Conservation (phyloP, 2,329 filamentous ascomycete species). For the Diplodia sapinea region DNA sequence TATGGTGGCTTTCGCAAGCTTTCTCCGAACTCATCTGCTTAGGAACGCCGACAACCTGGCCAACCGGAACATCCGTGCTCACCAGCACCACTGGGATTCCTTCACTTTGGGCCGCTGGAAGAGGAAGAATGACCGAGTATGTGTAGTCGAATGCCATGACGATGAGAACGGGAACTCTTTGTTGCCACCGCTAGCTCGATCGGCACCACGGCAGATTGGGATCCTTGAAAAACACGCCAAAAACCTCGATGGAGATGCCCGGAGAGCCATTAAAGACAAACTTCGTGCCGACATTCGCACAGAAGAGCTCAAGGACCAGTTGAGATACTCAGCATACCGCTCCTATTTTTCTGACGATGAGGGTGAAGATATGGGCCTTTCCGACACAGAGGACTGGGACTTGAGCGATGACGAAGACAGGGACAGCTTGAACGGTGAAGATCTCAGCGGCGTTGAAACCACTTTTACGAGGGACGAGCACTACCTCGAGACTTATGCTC, state of each 20-base stretch:
- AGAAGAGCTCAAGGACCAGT: too few relatives aligned
- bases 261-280: too few relatives aligned
- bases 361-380: not conserved
- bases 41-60: not conserved
- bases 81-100: not conserved
- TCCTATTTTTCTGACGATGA: not conserved
- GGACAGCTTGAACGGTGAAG: slow-evolving; percentile 6
- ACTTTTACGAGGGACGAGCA: not conserved
- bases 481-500: not conserved
- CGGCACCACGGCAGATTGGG: not conserved
- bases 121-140: not conserved
- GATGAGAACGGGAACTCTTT: too few relatives aligned
- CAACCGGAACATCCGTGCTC: not conserved
- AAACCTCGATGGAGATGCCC: too few relatives aligned
- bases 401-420: not conserved
- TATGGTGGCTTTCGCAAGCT: not conserved
- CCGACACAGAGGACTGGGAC: not conserved
- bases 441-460: not conserved
- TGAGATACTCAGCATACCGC: too few relatives aligned
- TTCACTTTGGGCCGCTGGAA: not conserved
- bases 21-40: not conserved
- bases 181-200: too few relatives aligned
- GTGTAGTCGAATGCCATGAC: too few relatives aligned
- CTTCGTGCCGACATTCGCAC: too few relatives aligned
- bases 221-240: not conserved